These are phyloP conservation scores for Ophiognomonia clavigignenti-juglandacearum DNA, from an alignment of 2,329 filamentous ascomycete species.

Conservation along the genomic window DNA sequence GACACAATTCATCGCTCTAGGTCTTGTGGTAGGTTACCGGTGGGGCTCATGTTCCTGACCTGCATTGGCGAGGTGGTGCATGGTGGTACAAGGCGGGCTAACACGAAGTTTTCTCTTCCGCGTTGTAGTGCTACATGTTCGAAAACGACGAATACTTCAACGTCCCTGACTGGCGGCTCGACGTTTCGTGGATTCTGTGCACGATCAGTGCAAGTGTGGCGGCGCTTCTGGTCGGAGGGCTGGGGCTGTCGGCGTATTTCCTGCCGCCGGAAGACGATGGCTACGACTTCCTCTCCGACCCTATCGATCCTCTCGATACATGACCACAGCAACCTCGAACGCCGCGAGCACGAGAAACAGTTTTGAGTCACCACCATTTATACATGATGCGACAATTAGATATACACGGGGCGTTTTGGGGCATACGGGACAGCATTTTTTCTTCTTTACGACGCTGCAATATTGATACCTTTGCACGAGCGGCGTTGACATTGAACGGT, in stretches of 20 bases:
- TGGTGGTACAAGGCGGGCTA: not conserved
- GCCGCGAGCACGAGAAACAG: not conserved
- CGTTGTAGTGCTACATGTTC: slow-evolving; percentile 68
- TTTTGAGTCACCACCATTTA: not conserved
- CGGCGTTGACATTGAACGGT: not conserved
- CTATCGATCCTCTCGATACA: slow-evolving; percentile 49
- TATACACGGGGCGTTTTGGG: slow-evolving; percentile 15
- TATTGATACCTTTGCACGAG: slow-evolving; percentile 13
- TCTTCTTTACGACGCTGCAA: not conserved
- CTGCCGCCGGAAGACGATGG: slow-evolving; percentile 72
- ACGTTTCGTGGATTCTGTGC: slow-evolving; percentile 71
- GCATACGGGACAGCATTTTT: slow-evolving; percentile 15
- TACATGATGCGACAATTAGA: slow-evolving; percentile 1
- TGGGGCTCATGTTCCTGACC: not conserved
- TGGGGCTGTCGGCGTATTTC: slow-evolving; percentile 63
- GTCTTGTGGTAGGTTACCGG: slow-evolving; percentile 65
- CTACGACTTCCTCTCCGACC: slow-evolving; percentile 64
- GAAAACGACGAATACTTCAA: slow-evolving; percentile 81
- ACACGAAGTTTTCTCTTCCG: not conserved
- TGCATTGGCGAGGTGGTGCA: not conserved
- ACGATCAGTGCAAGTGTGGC: slow-evolving; percentile 51
- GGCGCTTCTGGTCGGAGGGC: slow-evolving; percentile 48
- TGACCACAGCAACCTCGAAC: not conserved
- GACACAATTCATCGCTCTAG: slow-evolving; percentile 73
- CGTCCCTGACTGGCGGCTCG: slow-evolving; percentile 73